A percentile compares a stretch with the other conserved stretches of the same genome.
Conservation (phyloP, 768 basidiomycete species). For the Calocera viscosa region DNA sequence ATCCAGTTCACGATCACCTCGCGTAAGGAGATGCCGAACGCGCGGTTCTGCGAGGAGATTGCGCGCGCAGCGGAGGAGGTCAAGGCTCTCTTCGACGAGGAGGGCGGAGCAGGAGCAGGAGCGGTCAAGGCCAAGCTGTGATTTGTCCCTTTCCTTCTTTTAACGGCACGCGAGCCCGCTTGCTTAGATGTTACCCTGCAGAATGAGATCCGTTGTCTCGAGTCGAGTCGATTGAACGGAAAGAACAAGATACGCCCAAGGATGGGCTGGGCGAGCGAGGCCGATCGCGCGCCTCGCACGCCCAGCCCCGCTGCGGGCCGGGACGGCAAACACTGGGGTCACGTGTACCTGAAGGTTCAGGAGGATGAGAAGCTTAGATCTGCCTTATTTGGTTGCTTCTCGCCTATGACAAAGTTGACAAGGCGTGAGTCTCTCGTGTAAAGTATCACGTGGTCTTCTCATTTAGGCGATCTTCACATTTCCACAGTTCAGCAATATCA, state of each 20-base stretch:
- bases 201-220: background rate
- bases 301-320: background rate
- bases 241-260: too few species aligned
- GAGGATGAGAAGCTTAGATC: background rate
- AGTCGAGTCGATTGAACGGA: background rate
- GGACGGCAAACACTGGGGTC: background rate
- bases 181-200: too few species aligned
- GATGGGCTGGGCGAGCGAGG: too few species aligned
- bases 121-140: constrained; percentile 21
- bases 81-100: constrained; percentile 40
- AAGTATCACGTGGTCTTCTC: too few species aligned
- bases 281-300: background rate
- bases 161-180: background rate
- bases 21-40: constrained; percentile 70
- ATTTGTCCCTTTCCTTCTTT: background rate
- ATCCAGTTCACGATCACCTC: constrained; percentile 84
- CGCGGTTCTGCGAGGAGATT: constrained; percentile 59
- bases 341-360: background rate
- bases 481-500: background rate
- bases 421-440: too few species aligned
- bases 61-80: constrained; percentile 52
- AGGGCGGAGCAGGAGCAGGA: constrained; percentile 15
- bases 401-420: background rate
- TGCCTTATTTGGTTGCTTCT: background rate
- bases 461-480: too few species aligned